A percentile compares a stretch with the other conserved stretches of the same genome.
These are phyloP conservation scores for Akanthomyces muscarius DNA, from an alignment of 2,329 filamentous ascomycete genomes.

Conservation along the genomic window DNA sequence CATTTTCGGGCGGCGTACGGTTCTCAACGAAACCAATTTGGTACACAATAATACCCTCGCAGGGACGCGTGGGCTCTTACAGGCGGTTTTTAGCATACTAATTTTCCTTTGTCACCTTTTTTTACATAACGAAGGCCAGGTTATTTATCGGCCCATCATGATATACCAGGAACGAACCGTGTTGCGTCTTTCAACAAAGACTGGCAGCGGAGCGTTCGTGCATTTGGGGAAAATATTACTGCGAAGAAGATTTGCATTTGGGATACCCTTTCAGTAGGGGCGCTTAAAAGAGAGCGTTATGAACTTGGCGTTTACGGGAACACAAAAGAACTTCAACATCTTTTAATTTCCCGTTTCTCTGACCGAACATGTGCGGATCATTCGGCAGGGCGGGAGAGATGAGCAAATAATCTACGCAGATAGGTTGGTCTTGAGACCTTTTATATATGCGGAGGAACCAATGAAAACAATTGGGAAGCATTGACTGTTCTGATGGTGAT, in stretches of 20 bases:
- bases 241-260: conserved; percentile 36
- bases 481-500: not conserved
- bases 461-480: conserved; percentile 9
- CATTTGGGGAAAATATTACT: conserved; percentile 31
- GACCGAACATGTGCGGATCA: conserved; percentile 35
- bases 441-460: conserved; percentile 3
- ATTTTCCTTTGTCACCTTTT: conserved; percentile 25
- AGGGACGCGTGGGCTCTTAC: conserved; percentile 27
- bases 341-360: conserved; percentile 32
- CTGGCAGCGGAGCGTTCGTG: conserved; percentile 31
- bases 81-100: conserved; percentile 32
- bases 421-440: conserved; percentile 1
- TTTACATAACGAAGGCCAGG: conserved; percentile 21
- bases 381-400: conserved; percentile 27
- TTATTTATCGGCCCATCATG: conserved; percentile 21
- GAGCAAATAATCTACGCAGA: conserved; percentile 12
- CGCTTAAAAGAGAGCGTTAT: conserved; percentile 28
- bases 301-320: conserved; percentile 38
- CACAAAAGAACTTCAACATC: conserved; percentile 48
- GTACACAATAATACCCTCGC: conserved; percentile 26
- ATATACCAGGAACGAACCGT: conserved; percentile 35
- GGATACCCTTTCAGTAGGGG: conserved; percentile 35
- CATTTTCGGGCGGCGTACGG: conserved; percentile 37
- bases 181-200: conserved; percentile 48
- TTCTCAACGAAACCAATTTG: conserved; percentile 44